A percentile compares a stretch with the other conserved stretches of the same genome.
Conservation (phyloP, 75 land plant genomes). For the Cunninghamia lanceolata region DNA sequence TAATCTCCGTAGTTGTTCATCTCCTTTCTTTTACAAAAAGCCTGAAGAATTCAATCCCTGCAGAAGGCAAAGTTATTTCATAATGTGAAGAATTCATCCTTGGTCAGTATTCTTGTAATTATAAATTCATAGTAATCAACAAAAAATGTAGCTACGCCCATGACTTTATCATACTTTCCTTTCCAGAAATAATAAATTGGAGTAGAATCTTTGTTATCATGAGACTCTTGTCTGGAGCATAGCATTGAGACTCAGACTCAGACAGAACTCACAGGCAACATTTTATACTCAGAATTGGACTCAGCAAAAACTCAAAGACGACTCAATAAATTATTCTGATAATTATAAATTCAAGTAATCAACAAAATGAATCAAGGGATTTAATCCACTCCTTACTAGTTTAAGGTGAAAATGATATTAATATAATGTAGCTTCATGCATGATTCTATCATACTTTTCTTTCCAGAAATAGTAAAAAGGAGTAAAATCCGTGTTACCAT, state of each 20-base stretch:
- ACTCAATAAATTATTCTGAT: not conserved
- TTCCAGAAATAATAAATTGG: not conserved
- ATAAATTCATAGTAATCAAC: not conserved
- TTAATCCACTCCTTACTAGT: not conserved
- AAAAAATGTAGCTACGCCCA: not conserved
- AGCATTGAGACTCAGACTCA: too few relatives aligned
- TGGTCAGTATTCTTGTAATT: not conserved
- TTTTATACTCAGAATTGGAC: too few relatives aligned
- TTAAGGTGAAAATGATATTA: not conserved
- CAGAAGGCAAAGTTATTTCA: not conserved
- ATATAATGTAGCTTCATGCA: not conserved
- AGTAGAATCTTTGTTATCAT: not conserved
- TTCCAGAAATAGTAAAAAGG: too few relatives aligned
- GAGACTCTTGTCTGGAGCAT: not conserved
- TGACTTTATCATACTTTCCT: not conserved
- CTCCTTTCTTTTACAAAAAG: not conserved
- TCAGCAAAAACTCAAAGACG: too few relatives aligned
- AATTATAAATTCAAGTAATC: too few relatives aligned
- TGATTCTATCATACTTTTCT: too few relatives aligned
- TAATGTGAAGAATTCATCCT: not conserved
- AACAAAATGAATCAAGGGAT: not conserved
- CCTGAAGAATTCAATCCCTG: not conserved
- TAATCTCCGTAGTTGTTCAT: constrained; percentile 6
- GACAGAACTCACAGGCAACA: too few relatives aligned
- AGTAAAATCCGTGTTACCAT: too few relatives aligned